A percentile compares a stretch with the other conserved stretches of the same genome.
phyloP scores from a whole-genome alignment of 345 rosid genomes.

The Salix purpurea region DNA sequence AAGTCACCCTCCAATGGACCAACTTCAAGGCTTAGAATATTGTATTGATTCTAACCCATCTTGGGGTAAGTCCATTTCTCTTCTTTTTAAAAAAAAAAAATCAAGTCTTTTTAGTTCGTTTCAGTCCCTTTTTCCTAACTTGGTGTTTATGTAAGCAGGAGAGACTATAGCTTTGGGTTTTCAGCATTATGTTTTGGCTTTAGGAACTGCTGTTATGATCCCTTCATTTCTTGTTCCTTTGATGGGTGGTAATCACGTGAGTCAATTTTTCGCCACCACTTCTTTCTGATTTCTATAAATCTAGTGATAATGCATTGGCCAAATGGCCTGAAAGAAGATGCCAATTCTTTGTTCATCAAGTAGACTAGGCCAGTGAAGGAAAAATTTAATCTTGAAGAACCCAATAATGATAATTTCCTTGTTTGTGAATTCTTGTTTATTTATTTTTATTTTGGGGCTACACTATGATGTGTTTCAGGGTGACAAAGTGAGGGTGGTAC shows the following conservation, averaged over 20 bases:
- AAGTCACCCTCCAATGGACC: conserved; percentile 87
- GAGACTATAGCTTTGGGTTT: conserved; percentile 93
- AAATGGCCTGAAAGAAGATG: neutral
- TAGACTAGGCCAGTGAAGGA: neutral
- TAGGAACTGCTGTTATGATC: conserved; percentile 99
- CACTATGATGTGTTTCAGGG: conserved; percentile 45
- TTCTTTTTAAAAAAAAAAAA: neutral
- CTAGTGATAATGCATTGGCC: neutral
- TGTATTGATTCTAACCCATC: conserved; percentile 99
- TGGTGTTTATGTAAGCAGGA: conserved; percentile 44
- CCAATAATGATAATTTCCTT: no score
- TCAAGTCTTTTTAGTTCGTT: neutral
- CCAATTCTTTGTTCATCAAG: neutral
- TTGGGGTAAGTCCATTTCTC: conserved; percentile 56
- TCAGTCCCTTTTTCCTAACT: neutral
- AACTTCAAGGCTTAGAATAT: conserved; percentile 96
- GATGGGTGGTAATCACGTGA: conserved; percentile 93
- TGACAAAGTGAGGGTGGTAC: conserved; percentile 93
- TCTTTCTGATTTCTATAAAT: neutral
- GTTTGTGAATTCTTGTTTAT: neutral
- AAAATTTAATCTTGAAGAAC: no score
- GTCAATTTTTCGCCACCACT: conserved; percentile 15
- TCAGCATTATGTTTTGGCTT: conserved; percentile 88
- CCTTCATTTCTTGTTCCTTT: conserved; percentile 95
- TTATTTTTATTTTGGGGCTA: neutral